Conservation (phyloP, 2,329 filamentous ascomycete species). For the Teratosphaeriaceae sp. region DNA sequence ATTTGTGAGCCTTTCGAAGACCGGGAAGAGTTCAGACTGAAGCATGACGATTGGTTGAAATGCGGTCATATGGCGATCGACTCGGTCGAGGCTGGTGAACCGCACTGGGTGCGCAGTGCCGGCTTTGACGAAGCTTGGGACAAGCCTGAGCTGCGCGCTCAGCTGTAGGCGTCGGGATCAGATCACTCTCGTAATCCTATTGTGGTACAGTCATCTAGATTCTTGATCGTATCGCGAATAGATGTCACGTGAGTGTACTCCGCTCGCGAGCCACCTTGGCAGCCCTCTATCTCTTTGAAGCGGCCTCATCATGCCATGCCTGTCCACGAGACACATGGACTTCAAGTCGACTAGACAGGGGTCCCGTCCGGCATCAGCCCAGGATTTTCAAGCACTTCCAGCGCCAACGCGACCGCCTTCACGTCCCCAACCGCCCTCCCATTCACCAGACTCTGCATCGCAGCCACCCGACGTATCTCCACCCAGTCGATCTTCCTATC, state of each 20-base stretch:
- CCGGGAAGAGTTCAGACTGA: conserved; percentile 44
- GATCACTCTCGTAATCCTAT: too few species aligned
- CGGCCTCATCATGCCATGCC: too few species aligned
- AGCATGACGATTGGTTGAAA: conserved; percentile 53
- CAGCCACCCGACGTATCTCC: neutral
- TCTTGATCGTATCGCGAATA: too few species aligned
- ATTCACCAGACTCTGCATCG: neutral
- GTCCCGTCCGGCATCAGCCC: too few species aligned
- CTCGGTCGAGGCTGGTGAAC: conserved; percentile 48
- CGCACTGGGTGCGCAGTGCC: conserved; percentile 49
- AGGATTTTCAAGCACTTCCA: too few species aligned
- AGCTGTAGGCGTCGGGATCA: conserved; percentile 16
- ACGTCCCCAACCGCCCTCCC: neutral
- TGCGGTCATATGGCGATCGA: conserved; percentile 58
- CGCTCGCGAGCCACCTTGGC: too few species aligned
- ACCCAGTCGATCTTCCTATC: neutral
- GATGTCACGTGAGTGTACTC: too few species aligned
- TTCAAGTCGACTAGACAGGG: too few species aligned
- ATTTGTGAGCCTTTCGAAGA: conserved; percentile 43
- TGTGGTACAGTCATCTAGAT: too few species aligned
- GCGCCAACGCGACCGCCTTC: neutral
- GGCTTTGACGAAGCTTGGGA: conserved; percentile 48
- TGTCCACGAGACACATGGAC: too few species aligned
- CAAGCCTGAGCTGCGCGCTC: conserved; percentile 24
- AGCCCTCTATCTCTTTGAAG: too few species aligned